A percentile compares a stretch with the other conserved stretches of the same genome.
Evolutionary conservation across 176 grass and related monocot genomes (phyloP).

Genomic region (Raddia guianensis): DNA sequence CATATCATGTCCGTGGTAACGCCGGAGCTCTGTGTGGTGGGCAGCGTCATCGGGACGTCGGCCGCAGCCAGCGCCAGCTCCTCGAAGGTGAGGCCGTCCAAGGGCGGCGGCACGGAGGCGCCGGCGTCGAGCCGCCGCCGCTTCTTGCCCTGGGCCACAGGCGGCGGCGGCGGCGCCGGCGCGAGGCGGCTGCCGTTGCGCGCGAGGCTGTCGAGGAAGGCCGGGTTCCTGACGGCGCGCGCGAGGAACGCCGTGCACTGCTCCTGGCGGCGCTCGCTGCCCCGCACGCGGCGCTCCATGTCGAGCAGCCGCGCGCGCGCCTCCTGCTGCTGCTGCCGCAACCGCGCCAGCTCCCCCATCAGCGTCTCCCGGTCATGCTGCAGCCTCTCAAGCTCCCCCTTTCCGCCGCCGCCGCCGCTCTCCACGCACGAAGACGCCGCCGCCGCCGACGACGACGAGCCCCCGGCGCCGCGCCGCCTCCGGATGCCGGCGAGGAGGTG

Average conservation of each 20-base stretch:
- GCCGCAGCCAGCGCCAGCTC: constrained; percentile 31
- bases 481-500: constrained; percentile 65
- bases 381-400: constrained; percentile 51
- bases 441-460: background rate
- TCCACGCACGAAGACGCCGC: background rate
- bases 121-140: constrained; percentile 38
- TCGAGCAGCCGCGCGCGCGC: constrained; percentile 39
- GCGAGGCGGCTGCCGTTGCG: background rate
- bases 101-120: background rate
- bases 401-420: background rate
- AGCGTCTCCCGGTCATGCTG: constrained; percentile 49
- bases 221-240: constrained; percentile 48
- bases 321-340: constrained; percentile 53
- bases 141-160: constrained; percentile 37
- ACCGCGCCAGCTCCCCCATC: constrained; percentile 51
- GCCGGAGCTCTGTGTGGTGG: background rate
- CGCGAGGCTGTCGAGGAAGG: constrained; percentile 35
- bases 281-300: constrained; percentile 54
- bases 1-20: constrained; percentile 60
- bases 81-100: constrained; percentile 47
- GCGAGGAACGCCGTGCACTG: constrained; percentile 61
- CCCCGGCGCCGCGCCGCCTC: constrained; percentile 35
- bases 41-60: background rate
- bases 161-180: background rate
- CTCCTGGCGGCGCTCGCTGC: constrained; percentile 58